Percentiles rank a stretch among this genome's conserved stretches.
These are phyloP conservation scores for Cylindrodendrum hubeiense DNA, from an alignment of 2,329 filamentous ascomycete species.

Conservation along the genomic window DNA sequence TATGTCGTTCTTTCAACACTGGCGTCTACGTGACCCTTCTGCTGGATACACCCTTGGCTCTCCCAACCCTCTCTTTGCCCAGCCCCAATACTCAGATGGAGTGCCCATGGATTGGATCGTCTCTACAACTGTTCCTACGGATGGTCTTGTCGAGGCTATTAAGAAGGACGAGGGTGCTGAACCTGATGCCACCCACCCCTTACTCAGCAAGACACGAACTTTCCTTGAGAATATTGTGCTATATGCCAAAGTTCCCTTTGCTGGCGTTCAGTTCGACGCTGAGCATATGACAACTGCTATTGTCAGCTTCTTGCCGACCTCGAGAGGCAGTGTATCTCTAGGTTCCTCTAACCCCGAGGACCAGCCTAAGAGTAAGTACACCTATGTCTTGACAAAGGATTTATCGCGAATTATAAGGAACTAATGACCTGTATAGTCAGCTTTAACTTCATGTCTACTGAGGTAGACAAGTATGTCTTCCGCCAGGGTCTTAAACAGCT, in stretches of 20 bases:
- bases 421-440: slow-evolving; percentile 31
- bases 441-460: slow-evolving; percentile 40
- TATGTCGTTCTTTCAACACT: slow-evolving; percentile 43
- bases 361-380: slow-evolving; percentile 35
- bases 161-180: slow-evolving; percentile 48
- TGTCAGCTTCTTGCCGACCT: slow-evolving; percentile 41
- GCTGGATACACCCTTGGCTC: slow-evolving; percentile 50
- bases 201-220: slow-evolving; percentile 45
- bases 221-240: slow-evolving; percentile 41
- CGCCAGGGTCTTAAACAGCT: slow-evolving; percentile 40
- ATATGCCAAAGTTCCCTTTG: slow-evolving; percentile 40
- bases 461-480: slow-evolving; percentile 41
- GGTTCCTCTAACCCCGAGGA: slow-evolving; percentile 36
- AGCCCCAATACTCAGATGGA: slow-evolving; percentile 52
- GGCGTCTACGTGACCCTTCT: slow-evolving; percentile 49
- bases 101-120: slow-evolving; percentile 53
- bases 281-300: slow-evolving; percentile 41
- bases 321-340: slow-evolving; percentile 36
- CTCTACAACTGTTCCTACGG: slow-evolving; percentile 41
- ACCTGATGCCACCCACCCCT: slow-evolving; percentile 46
- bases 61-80: slow-evolving; percentile 49
- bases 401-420: not conserved
- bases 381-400: not conserved
- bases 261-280: slow-evolving; percentile 34
- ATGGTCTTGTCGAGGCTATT: slow-evolving; percentile 48